A percentile compares a stretch with the other conserved stretches of the same genome.
Conservation (phyloP, 176 grass and related monocot species). For the Oryza meridionalis region DNA sequence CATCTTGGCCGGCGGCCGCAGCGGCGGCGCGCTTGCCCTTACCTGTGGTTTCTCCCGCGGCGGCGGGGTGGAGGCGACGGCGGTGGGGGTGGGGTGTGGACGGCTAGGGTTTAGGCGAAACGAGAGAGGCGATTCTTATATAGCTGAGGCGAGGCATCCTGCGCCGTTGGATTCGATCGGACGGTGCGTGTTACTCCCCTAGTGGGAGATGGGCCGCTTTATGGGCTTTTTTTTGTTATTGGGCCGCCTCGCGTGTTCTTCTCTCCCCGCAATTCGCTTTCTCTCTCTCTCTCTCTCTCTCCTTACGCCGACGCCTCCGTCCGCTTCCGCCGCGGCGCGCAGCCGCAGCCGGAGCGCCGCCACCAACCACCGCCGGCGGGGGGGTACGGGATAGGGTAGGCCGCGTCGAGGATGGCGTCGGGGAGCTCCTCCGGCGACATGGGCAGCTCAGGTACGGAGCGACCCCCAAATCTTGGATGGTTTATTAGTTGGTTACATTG, state of each 20-base stretch:
- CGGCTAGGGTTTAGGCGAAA: conserved; percentile 29
- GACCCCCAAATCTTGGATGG: background rate
- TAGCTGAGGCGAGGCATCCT: background rate
- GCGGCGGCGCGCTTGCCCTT: conserved; percentile 14
- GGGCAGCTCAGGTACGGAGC: conserved; percentile 38
- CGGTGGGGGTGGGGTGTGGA: background rate
- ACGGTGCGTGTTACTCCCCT: background rate
- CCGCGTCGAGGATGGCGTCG: conserved; percentile 26
- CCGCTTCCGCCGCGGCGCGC: conserved; percentile 35
- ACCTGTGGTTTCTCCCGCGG: background rate
- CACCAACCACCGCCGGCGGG: background rate
- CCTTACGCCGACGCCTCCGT: background rate
- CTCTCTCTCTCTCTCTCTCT: background rate
- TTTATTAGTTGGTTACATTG: conserved; percentile 23
- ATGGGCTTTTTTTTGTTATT: background rate
- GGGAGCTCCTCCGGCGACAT: conserved; percentile 26
- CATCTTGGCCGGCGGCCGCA: conserved; percentile 49
- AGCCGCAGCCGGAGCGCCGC: background rate
- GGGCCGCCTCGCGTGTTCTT: conserved; percentile 11
- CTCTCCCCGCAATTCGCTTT: background rate
- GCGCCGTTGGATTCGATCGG: conserved; percentile 24
- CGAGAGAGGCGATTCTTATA: conserved; percentile 1
- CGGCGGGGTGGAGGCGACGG: background rate
- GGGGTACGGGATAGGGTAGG: background rate
- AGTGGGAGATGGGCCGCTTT: conserved; percentile 33